Evolutionary conservation across 139 green algal genomes (phyloP), one percentile per base, ranked within the genome.

Genomic region (Edaphochlamys debaryana): DNA sequence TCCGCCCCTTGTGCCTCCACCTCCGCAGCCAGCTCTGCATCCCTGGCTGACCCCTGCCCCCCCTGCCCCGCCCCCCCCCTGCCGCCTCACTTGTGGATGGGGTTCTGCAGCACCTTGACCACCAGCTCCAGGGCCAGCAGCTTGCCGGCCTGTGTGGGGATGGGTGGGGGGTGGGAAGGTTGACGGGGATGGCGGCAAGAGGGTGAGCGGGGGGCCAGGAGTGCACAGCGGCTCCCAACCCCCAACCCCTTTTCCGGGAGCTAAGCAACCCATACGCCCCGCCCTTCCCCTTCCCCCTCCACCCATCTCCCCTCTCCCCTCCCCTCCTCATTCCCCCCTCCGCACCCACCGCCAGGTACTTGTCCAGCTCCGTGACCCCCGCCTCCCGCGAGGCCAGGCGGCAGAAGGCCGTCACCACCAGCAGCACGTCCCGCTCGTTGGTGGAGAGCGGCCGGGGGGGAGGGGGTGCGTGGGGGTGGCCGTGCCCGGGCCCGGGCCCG

Each of bases 71-170:
- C n/a, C n/a, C 20, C 20, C 23, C 27, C 15, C 22, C 54, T 63
- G 20, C 54, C 20, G 19, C 23, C 69, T 69, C 60, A 86, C 45
- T 52, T 76, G 85, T 93, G 90, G 34, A 88, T 86, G 13, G 93
- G 89, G 86, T 89, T 93, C 58, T 86, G 84, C 4, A 94, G 82
- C 85, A 92, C 91, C 67, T 95, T 96, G 56, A 96, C 95, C 38
- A 99, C 88, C 84, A 99, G 92, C 88, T 99, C 97, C 74, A 99
- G 88, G 0, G 97, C 94, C 79, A 99, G 89, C 80, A 98, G 90
- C 92, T 98, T 98, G 54, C 95, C 95, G 2, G 77, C 77, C 76
- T 92, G 91, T 0, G 36, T 60, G 22, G 54, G 34, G 66, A n/a
- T n/a, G n/a, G n/a, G 54, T 36, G 54, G 56, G 78, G 38, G 4